These are phyloP conservation scores for Hymenoscyphus repandus DNA, from an alignment of 2,329 filamentous ascomycete species.

Conservation along the genomic window DNA sequence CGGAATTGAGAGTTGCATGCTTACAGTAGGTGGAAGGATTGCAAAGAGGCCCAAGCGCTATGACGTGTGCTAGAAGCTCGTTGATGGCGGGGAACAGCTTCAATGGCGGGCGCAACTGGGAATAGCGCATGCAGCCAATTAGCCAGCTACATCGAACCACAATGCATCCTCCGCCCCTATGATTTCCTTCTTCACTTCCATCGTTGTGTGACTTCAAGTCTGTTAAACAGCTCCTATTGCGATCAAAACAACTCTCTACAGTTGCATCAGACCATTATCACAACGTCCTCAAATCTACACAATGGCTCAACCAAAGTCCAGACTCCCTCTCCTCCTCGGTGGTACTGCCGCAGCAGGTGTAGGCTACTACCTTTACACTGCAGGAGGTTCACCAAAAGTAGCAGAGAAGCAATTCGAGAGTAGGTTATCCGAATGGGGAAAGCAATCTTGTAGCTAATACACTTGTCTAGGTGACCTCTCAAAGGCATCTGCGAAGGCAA, in stretches of 20 bases:
- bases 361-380: constrained; percentile 87
- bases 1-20: neutral
- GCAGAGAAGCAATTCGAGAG: constrained; percentile 86
- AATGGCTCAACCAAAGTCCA: constrained; percentile 34
- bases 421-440: constrained; percentile 39
- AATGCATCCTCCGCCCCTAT: too few species aligned
- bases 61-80: too few species aligned
- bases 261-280: neutral
- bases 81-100: too few species aligned
- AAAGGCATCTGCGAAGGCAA: constrained; percentile 60
- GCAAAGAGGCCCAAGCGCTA: too few species aligned
- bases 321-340: constrained; percentile 45
- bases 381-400: constrained; percentile 73
- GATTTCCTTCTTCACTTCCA: too few species aligned
- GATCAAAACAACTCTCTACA: neutral
- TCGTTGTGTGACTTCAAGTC: too few species aligned
- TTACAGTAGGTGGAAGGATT: too few species aligned
- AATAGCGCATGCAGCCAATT: too few species aligned
- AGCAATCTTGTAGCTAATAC: constrained; percentile 5
- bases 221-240: too few species aligned
- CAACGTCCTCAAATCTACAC: constrained; percentile 10
- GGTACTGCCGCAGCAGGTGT: constrained; percentile 60
- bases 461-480: constrained; percentile 70
- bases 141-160: too few species aligned
- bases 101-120: too few species aligned